Percentiles rank a stretch among this genome's conserved stretches.
Conservation (phyloP, 495 filamentous ascomycete species). For the Daldinia vernicosa region DNA sequence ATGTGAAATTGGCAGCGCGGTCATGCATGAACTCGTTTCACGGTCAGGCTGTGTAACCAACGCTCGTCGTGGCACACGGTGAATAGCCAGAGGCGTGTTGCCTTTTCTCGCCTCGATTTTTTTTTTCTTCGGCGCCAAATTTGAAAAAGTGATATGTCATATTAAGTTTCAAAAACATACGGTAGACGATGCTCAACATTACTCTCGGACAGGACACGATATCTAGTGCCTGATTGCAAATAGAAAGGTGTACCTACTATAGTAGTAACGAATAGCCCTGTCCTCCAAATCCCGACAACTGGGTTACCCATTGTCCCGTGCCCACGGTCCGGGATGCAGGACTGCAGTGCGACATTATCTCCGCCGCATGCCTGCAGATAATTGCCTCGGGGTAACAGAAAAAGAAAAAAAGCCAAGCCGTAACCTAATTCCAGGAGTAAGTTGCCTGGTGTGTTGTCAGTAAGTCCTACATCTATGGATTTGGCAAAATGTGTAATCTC, state of each 20-base stretch:
- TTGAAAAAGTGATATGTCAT: not conserved
- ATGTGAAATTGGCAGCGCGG: slow-evolving; percentile 14
- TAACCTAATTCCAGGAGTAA: not conserved
- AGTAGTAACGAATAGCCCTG: not conserved
- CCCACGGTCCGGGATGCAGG: not conserved
- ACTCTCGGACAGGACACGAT: too few species aligned
- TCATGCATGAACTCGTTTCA: slow-evolving; percentile 24
- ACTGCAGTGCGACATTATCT: not conserved
- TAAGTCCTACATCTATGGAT: not conserved
- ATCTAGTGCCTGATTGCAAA: not conserved
- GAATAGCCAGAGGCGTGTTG: not conserved
- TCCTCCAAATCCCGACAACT: not conserved
- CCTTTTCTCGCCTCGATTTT: not conserved
- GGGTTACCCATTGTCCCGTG: not conserved
- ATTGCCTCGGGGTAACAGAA: not conserved
- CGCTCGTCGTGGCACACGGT: not conserved
- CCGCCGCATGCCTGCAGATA: not conserved
- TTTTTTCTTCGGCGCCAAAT: not conserved
- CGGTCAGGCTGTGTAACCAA: not conserved
- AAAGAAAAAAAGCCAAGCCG: not conserved
- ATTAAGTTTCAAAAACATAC: not conserved
- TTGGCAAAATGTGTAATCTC: not conserved
- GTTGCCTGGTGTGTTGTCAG: not conserved
- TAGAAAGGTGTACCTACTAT: too few species aligned
- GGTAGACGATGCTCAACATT: too few species aligned